Percentiles rank a stretch among this genome's conserved stretches.
These are phyloP conservation scores for Hypoxylon sp. DNA, from an alignment of 2,329 filamentous ascomycete genomes.

Conservation along the genomic window DNA sequence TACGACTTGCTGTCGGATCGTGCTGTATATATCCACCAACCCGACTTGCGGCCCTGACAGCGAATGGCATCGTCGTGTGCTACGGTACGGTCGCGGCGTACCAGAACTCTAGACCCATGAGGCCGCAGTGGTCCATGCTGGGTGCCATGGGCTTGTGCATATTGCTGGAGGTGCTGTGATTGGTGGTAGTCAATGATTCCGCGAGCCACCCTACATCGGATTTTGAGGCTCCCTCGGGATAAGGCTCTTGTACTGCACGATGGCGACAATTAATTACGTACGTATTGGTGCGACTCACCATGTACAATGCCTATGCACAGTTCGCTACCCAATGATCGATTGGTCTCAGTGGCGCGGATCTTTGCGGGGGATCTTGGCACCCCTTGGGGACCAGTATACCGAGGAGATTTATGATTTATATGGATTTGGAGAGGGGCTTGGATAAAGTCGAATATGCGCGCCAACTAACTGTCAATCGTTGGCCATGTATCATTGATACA, in stretches of 20 bases:
- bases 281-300: slow-evolving; percentile 1
- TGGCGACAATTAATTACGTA: neutral
- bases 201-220: neutral
- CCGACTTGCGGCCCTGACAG: slow-evolving; percentile 36
- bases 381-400: slow-evolving; percentile 10
- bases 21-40: slow-evolving; percentile 44
- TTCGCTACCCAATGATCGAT: neutral
- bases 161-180: slow-evolving; percentile 16
- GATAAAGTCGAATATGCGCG: neutral
- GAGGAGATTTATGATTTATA: slow-evolving; percentile 1
- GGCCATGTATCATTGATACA: neutral
- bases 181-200: neutral
- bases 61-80: slow-evolving; percentile 41
- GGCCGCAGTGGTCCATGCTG: slow-evolving; percentile 47
- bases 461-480: neutral
- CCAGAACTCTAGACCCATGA: slow-evolving; percentile 43
- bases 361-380: slow-evolving; percentile 4
- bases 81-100: slow-evolving; percentile 43
- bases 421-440: neutral
- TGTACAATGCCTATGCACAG: neutral
- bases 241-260: neutral
- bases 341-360: slow-evolving; percentile 2
- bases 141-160: slow-evolving; percentile 32
- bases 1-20: slow-evolving; percentile 43
- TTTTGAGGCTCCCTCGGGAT: neutral